Evolutionary conservation across 176 grass and related monocot genomes (phyloP), one percentile per base, ranked within the genome.

Genomic region (Poa annua): DNA sequence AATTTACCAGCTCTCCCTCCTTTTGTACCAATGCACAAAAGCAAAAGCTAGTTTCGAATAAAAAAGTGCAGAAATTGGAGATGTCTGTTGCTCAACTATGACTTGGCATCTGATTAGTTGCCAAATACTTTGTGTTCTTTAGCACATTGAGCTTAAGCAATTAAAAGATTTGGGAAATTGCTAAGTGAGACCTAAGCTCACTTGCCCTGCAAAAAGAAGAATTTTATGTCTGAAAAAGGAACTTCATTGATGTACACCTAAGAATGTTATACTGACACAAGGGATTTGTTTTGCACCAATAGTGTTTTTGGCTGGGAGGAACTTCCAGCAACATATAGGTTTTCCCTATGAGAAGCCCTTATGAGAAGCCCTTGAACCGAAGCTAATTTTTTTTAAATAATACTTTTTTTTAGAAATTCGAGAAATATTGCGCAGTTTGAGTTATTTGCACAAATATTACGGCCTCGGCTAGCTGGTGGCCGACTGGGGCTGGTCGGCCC

Each of bases 11-110:
- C 25, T 65, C 69, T 54, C 6, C 24, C 15, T 63, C 65, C 10
- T 49, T 42, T 66, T 80, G 77, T 86, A 70, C 75, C 22, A 53
- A 11, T 16, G 26, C 44, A 66, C 61, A 80, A 66, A 55, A 32
- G 60, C 60, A 63, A 49, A 69, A 24, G 47, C 33, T 79, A 47
- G 67, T 20, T 32, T 74, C 17, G 24, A 63, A 86, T 74, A 52
- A 81, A 87, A 67, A 57, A 2, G 47, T 57, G 61, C 13, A 33
- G 61, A 64, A 33, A 16, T 55, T 49, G 49, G 49, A 20, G 2
- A n/a, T 83, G 10, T 62, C 14, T 14, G n/a, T 24, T 53, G 29
- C 44, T 38, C 62, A 53, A 21, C 36, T 8, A 8, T 78, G 22
- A 15, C 8, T 78, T 19, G 3, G 60, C 35, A 25, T 77, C 12